Evolutionary conservation across 495 filamentous ascomycete species (phyloP).

Genomic region (Lasiosphaeris hirsuta): DNA sequence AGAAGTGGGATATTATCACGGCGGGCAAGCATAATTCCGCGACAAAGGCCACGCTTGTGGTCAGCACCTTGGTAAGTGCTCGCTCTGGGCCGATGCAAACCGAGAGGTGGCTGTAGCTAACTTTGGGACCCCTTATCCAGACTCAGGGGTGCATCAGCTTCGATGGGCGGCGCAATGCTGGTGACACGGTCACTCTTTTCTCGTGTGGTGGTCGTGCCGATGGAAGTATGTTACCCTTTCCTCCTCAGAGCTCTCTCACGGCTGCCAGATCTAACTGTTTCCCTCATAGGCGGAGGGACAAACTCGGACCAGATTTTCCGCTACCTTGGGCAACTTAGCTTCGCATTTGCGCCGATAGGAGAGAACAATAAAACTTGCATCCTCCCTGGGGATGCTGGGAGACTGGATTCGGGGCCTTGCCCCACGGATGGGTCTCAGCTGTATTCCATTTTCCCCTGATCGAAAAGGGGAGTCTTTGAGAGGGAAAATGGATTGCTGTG

Average conservation of each 20-base stretch:
- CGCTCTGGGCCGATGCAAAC: neutral
- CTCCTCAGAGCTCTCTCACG: neutral
- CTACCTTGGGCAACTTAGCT: conserved; percentile 37
- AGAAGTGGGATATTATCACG: conserved; percentile 56
- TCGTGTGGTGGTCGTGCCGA: conserved; percentile 53
- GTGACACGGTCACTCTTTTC: conserved; percentile 50
- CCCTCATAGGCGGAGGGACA: conserved; percentile 36
- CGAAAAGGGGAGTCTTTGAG: no score
- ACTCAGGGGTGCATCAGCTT: conserved; percentile 53
- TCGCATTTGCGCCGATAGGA: conserved; percentile 41
- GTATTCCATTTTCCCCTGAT: conserved; percentile 42
- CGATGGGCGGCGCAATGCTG: conserved; percentile 40
- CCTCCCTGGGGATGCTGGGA: conserved; percentile 32
- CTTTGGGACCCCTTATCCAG: conserved; percentile 5
- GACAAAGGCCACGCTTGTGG: conserved; percentile 36
- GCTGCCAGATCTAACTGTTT: conserved; percentile 10
- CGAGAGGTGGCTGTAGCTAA: neutral
- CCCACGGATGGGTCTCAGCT: conserved; percentile 39
- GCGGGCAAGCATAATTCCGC: conserved; percentile 45
- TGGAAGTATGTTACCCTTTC: conserved; percentile 37
- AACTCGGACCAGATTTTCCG: conserved; percentile 42
- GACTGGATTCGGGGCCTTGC: conserved; percentile 42
- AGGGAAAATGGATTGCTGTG: neutral
- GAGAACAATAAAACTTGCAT: conserved; percentile 41
- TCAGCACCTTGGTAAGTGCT: conserved; percentile 43